Conservation (phyloP, 768 basidiomycete genomes). For the Boletus insuetus region DNA sequence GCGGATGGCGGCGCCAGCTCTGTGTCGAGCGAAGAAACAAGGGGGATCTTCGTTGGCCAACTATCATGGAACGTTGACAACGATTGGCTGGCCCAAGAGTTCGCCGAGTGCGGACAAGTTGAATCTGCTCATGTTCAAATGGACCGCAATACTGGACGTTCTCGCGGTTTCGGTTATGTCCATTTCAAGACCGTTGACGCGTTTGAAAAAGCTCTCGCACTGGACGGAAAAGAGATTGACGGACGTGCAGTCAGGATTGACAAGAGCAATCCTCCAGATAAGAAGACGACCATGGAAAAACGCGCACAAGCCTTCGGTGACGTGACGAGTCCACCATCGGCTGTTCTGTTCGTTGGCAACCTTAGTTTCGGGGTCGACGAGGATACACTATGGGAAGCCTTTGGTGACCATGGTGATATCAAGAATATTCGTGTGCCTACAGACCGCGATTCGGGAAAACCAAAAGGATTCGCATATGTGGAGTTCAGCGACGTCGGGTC, state of each 20-base stretch:
- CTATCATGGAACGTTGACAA: slow-evolving; percentile 97
- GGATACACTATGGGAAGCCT: slow-evolving; percentile 86
- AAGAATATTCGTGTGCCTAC: slow-evolving; percentile 89
- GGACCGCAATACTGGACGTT: slow-evolving; percentile 78
- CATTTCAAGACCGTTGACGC: slow-evolving; percentile 69
- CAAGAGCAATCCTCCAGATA: slow-evolving; percentile 63
- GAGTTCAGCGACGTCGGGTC: slow-evolving; percentile 81
- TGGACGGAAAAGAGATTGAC: slow-evolving; percentile 89
- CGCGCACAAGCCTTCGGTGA: slow-evolving; percentile 80
- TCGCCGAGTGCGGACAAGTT: slow-evolving; percentile 85
- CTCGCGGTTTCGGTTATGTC: slow-evolving; percentile 84
- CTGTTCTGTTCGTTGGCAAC: slow-evolving; percentile 88
- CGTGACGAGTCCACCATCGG: slow-evolving; percentile 58
- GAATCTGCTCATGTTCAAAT: slow-evolving; percentile 84
- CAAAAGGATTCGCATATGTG: slow-evolving; percentile 97
- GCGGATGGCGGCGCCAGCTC: slow-evolving; percentile 46
- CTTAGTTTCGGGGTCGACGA: slow-evolving; percentile 78
- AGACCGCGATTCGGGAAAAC: slow-evolving; percentile 83
- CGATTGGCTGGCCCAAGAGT: slow-evolving; percentile 91
- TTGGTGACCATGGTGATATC: slow-evolving; percentile 82
- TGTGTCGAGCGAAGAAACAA: slow-evolving; percentile 45
- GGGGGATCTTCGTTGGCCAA: slow-evolving; percentile 86
- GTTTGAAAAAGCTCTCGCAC: slow-evolving; percentile 74
- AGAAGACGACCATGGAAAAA: slow-evolving; percentile 55
- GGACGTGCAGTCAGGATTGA: slow-evolving; percentile 87